Base-by-base conservation (phyloP, 345 rosid species). In the Noccaea caerulescens region DNA sequence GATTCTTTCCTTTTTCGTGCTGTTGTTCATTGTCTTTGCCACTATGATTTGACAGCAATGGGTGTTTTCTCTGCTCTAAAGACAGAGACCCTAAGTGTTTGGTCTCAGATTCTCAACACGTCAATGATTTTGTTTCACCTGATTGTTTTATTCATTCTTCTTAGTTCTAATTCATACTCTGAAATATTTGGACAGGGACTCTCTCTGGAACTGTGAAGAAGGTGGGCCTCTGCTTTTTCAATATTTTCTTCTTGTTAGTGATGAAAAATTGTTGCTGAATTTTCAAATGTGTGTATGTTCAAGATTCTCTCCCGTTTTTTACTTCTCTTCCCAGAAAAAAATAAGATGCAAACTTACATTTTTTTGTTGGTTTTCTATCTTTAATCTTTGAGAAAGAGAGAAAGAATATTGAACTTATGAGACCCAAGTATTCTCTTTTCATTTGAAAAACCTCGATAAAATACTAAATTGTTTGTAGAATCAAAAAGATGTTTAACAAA, bases 181-280 rank as follows among this genome's bases (percentile, higher is more conserved):
- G 47, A 63, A 47, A 41, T 56, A 33, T 57, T 58, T 76, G 63
- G 66, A 43, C 67, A 70, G 80, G 72, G 63, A 23, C 55, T 57
- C 68, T 70, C 71, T 70, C 71, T 63, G 74, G 62, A 76, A 58
- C 62, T 63, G 75, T 70, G 76, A 64, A 76, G 75, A 64, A 10
- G 73, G 59, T 76, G 56, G 71, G 72, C 68, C 56, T 69, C 20
- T 63, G 49, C 71, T 39, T 69, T 20, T 76, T 49, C 54, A 42
- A 20, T 63, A 10, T 50, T 69, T 64, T 76, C 68, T 76, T 47
- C 66, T 20, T 70, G 56, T 4, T 76, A 51, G 67, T 76, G 62
- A 57, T 76, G 66, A 76, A 63, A 76, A 56, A 39, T 70, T 76
- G 68, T 76, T 57, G 61, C 72, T 65, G 23, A 65, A 63, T 52